Evolutionary conservation across 768 basidiomycete genomes (phyloP).

Genomic region (Suillus fuscotomentosus): DNA sequence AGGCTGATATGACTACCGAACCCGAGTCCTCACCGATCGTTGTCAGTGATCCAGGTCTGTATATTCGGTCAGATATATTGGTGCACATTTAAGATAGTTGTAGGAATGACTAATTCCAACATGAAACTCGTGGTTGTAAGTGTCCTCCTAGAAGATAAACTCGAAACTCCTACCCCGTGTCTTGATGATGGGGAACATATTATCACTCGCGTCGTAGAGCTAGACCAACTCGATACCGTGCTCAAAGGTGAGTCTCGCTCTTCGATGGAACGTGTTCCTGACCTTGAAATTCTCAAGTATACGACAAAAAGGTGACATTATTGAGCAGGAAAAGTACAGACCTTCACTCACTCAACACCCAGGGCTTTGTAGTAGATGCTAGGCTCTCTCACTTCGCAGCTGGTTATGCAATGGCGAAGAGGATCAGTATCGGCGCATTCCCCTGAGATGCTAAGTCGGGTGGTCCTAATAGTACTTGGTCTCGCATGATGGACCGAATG

Average conservation of each 20-base stretch:
- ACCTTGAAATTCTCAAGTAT: conserved; percentile 40
- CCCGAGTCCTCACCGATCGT: conserved; percentile 61
- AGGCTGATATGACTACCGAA: conserved; percentile 50
- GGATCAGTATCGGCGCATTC: conserved; percentile 29
- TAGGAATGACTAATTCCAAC: conserved; percentile 92
- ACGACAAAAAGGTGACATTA: conserved; percentile 50
- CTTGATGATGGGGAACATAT: conserved; percentile 90
- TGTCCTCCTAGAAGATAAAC: conserved; percentile 61
- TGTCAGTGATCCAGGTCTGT: conserved; percentile 69
- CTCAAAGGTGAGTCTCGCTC: conserved; percentile 57
- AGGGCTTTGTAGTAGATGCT: conserved; percentile 74
- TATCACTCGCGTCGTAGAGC: conserved; percentile 64
- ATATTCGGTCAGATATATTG: not conserved
- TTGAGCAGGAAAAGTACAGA: not conserved
- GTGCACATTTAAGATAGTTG: not conserved
- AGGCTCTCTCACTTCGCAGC: conserved; percentile 72
- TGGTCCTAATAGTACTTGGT: not conserved
- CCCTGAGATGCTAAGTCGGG: not conserved
- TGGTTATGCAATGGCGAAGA: conserved; percentile 61
- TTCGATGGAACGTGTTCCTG: not conserved
- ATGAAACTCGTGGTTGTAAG: conserved; percentile 83
- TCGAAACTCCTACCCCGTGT: conserved; percentile 70
- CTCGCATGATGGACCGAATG: not conserved
- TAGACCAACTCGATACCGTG: conserved; percentile 58
- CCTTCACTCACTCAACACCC: conserved; percentile 2